These are phyloP conservation scores for Roridomyces roridus DNA, from an alignment of 768 basidiomycete species.

Conservation along the genomic window DNA sequence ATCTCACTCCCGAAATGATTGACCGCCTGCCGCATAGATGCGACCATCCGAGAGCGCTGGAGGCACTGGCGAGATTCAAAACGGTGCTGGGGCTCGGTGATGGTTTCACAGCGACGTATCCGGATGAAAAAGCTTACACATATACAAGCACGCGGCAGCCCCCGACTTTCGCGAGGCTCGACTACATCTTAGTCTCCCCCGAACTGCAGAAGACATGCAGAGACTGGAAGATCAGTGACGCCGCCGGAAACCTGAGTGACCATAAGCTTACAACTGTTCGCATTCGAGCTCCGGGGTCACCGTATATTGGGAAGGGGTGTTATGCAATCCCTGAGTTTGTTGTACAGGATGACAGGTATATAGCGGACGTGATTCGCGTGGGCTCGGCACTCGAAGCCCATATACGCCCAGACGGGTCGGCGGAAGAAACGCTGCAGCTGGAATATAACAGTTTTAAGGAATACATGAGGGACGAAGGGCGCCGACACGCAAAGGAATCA, in stretches of 20 bases:
- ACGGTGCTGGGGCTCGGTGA: not conserved
- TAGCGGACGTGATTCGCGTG: not conserved
- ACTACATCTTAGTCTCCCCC: slow-evolving; percentile 10
- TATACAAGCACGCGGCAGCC: not conserved
- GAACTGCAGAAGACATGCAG: not conserved
- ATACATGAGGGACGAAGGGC: not conserved
- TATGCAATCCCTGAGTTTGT: slow-evolving; percentile 15
- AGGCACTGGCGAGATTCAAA: slow-evolving; percentile 1
- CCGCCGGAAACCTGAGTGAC: slow-evolving; percentile 2
- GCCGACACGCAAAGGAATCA: not conserved
- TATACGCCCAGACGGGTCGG: not conserved
- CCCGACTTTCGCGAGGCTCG: slow-evolving; percentile 21
- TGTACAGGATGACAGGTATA: not conserved
- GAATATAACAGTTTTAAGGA: not conserved
- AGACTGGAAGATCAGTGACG: slow-evolving; percentile 15
- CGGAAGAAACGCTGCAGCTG: not conserved
- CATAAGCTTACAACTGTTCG: slow-evolving; percentile 17
- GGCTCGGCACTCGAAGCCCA: not conserved
- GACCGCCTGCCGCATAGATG: slow-evolving; percentile 3
- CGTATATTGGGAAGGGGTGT: slow-evolving; percentile 20
- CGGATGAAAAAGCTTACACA: slow-evolving; percentile 9
- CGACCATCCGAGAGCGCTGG: not conserved
- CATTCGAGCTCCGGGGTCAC: slow-evolving; percentile 6
- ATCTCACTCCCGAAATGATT: not conserved
- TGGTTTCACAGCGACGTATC: slow-evolving; percentile 5